Conservation (phyloP, 805 yeast genomes). For the Candida odintsovae region DNA sequence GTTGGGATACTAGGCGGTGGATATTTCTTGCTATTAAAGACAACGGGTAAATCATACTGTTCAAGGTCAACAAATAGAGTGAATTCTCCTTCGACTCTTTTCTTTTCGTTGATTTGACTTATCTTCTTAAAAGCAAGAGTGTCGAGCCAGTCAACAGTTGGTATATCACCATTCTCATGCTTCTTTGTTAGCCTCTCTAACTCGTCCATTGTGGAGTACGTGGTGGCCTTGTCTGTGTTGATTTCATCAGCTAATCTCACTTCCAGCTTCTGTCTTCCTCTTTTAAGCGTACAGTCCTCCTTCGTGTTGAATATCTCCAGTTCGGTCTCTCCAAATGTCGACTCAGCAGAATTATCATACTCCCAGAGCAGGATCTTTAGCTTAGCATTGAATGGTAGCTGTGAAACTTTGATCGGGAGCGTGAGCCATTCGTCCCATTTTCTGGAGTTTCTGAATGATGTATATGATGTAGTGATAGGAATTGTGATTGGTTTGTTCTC, state of each 20-base stretch:
- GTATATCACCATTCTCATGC: conserved; percentile 64
- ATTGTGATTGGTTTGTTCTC: conserved; percentile 41
- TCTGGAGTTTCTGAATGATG: conserved; percentile 38
- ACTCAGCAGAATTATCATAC: conserved; percentile 45
- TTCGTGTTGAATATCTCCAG: conserved; percentile 51
- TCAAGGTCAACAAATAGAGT: conserved; percentile 49
- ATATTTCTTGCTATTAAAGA: conserved; percentile 54
- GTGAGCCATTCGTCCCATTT: conserved; percentile 71
- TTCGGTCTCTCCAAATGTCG: conserved; percentile 56
- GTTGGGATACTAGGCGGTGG: conserved; percentile 29
- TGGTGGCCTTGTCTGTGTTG: conserved; percentile 24
- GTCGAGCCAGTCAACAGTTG: conserved; percentile 69
- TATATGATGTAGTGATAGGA: conserved; percentile 45
- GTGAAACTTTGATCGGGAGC: conserved; percentile 66
- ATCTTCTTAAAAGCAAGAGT: conserved; percentile 52
- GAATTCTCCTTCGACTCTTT: conserved; percentile 28
- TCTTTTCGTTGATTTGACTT: conserved; percentile 20
- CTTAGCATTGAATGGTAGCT: conserved; percentile 58
- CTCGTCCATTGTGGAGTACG: conserved; percentile 34
- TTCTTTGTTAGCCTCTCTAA: conserved; percentile 50
- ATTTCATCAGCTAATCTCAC: conserved; percentile 35
- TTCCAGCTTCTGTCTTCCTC: conserved; percentile 61
- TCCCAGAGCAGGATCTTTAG: conserved; percentile 65
- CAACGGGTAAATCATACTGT: conserved; percentile 66
- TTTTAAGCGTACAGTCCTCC: conserved; percentile 54